phyloP scores from a whole-genome alignment of 352 stramenopile genomes.

The Peronosclerospora sorghi region DNA sequence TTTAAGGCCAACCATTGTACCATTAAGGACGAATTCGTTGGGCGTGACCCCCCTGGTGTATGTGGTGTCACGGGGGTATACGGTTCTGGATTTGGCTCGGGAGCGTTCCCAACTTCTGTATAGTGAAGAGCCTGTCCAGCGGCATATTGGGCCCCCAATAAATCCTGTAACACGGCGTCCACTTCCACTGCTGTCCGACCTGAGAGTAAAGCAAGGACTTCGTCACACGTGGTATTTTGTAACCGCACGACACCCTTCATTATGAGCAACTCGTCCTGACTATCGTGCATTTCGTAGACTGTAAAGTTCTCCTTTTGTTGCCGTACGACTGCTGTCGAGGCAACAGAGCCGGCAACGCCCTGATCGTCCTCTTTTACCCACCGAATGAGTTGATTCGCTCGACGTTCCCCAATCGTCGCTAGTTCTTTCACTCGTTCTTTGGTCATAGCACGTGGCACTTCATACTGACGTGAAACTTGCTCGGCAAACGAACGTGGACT shows the following conservation, averaged over 20 bases:
- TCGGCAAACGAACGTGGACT: constrained; percentile 33
- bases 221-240: constrained; percentile 55
- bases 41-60: constrained; percentile 13
- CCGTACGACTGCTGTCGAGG: constrained; percentile 30
- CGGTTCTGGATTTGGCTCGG: constrained; percentile 14
- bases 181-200: constrained; percentile 30
- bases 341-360: constrained; percentile 16
- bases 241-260: constrained; percentile 63
- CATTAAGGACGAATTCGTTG: constrained; percentile 21
- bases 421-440: constrained; percentile 28
- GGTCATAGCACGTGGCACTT: constrained; percentile 33
- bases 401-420: constrained; percentile 34
- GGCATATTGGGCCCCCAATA: constrained; percentile 45
- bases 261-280: constrained; percentile 36
- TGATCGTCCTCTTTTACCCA: constrained; percentile 58
- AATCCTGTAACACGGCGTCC: constrained; percentile 39
- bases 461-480: constrained; percentile 52
- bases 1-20: constrained; percentile 72
- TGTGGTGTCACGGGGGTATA: constrained; percentile 15
- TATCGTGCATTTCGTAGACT: constrained; percentile 58
- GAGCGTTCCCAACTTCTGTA: constrained; percentile 25
- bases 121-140: constrained; percentile 49
- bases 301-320: constrained; percentile 74
- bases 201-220: constrained; percentile 58
- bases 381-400: constrained; percentile 49